Evolutionary conservation across 2,329 filamentous ascomycete genomes (phyloP).

Genomic region (Trichophaea hybrida): DNA sequence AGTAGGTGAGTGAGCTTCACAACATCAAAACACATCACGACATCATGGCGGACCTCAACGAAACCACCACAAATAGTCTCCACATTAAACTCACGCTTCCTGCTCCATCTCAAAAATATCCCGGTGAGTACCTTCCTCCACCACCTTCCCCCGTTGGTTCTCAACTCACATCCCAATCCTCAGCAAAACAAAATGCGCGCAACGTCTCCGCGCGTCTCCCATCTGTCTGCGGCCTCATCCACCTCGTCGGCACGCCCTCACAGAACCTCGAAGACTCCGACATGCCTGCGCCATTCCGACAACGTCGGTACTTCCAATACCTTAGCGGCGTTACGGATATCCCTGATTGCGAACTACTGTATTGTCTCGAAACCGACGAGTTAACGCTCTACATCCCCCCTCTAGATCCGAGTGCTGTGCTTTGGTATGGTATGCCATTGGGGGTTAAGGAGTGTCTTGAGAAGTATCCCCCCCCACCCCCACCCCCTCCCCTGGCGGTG

Average conservation of each 20-base stretch:
- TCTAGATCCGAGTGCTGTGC: constrained; percentile 71
- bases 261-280: constrained; percentile 59
- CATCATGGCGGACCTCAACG: too few relatives aligned
- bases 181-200: constrained; percentile 73
- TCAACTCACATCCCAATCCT: constrained; percentile 32
- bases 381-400: constrained; percentile 85
- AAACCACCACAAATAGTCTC: too few relatives aligned
- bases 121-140: background rate
- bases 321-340: constrained; percentile 64
- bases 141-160: background rate
- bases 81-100: background rate
- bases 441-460: constrained; percentile 49
- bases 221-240: constrained; percentile 60
- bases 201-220: constrained; percentile 69
- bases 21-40: too few relatives aligned
- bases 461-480: background rate
- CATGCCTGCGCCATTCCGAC: constrained; percentile 37
- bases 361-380: constrained; percentile 58
- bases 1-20: background rate
- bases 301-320: constrained; percentile 90
- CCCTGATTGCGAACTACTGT: constrained; percentile 65
- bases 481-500: too few relatives aligned
- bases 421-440: constrained; percentile 83
- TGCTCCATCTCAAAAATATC: background rate
- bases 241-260: constrained; percentile 72